These are phyloP conservation scores for Botrytis porri DNA, from an alignment of 2,329 filamentous ascomycete genomes.

Conservation along the genomic window DNA sequence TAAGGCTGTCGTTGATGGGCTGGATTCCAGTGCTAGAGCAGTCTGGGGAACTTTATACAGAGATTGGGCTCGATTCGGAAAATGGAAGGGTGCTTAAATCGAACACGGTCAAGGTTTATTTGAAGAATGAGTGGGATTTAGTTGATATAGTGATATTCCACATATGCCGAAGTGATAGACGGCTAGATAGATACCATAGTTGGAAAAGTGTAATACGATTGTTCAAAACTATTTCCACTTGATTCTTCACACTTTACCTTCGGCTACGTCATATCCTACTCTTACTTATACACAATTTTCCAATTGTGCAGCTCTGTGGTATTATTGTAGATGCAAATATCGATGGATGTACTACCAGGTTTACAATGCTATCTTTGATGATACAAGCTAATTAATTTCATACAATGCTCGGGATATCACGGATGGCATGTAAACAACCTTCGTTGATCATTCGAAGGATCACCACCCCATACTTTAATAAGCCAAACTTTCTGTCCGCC, in stretches of 20 bases:
- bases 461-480: neutral
- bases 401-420: too few relatives aligned
- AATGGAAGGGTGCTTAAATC: constrained; percentile 11
- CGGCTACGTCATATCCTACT: neutral
- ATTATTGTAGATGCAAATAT: neutral
- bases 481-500: too few relatives aligned
- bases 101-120: neutral
- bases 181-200: neutral
- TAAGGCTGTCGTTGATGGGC: constrained; percentile 56
- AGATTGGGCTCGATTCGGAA: constrained; percentile 44
- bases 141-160: neutral
- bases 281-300: neutral
- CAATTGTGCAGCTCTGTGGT: neutral
- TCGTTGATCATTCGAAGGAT: neutral
- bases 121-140: neutral
- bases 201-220: neutral
- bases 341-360: neutral
- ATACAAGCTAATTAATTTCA: neutral
- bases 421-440: too few relatives aligned
- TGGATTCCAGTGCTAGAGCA: constrained; percentile 58
- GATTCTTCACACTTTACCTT: neutral
- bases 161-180: neutral
- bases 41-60: constrained; percentile 58
- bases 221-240: neutral
- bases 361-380: neutral